These are phyloP conservation scores for Combretum micranthum DNA, from an alignment of 345 rosid genomes.

Conservation along the genomic window DNA sequence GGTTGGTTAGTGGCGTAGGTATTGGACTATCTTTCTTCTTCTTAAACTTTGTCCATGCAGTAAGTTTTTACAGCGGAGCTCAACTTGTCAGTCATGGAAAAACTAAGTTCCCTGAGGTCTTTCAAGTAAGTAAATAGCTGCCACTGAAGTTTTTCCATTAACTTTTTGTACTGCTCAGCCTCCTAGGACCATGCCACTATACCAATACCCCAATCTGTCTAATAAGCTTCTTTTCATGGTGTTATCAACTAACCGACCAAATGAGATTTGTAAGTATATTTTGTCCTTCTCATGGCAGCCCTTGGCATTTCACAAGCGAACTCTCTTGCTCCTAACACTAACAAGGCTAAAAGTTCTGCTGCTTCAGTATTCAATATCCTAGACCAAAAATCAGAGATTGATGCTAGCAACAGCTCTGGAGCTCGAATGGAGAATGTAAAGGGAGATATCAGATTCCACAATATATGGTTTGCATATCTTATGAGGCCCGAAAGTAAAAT, in stretches of 20 bases:
- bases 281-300: conserved; percentile 70
- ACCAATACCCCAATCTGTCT: neutral
- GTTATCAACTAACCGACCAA: too few species aligned
- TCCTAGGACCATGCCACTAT: neutral
- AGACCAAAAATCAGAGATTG: conserved; percentile 59
- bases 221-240: neutral
- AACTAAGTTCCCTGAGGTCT: conserved; percentile 52
- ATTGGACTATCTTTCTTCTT: conserved; percentile 59
- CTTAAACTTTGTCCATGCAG: conserved; percentile 46
- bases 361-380: conserved; percentile 68
- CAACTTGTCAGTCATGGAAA: conserved; percentile 45
- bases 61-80: conserved; percentile 78
- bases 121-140: conserved; percentile 28
- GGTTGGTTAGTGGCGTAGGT: conserved; percentile 62
- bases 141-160: neutral
- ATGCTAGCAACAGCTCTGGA: conserved; percentile 70
- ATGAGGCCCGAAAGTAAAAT: conserved; percentile 70
- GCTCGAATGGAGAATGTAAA: conserved; percentile 34
- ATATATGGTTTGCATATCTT: conserved; percentile 73
- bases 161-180: neutral
- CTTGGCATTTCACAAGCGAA: conserved; percentile 68
- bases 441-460: conserved; percentile 66
- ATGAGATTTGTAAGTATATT: conserved; percentile 46
- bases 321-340: conserved; percentile 57
- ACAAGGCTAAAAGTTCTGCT: conserved; percentile 49